phyloP scores from a whole-genome alignment of 2,329 filamentous ascomycete genomes.

The Ceratocystis cubensis region DNA sequence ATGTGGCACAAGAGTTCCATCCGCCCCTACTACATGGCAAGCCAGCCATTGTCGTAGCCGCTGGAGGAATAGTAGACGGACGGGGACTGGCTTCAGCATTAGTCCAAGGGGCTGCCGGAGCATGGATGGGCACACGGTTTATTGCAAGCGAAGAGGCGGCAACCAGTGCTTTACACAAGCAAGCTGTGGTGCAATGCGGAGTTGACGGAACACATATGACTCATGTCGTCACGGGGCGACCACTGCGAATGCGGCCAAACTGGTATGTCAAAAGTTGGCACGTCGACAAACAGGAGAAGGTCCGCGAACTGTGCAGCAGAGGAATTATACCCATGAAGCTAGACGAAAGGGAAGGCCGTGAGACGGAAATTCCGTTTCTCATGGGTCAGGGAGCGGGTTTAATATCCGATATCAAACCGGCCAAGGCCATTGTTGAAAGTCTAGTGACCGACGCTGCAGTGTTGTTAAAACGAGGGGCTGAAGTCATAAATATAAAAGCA shows the following conservation, averaged over 20 bases:
- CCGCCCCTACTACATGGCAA: constrained; percentile 56
- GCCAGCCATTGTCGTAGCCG: constrained; percentile 70
- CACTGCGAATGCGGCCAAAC: constrained; percentile 68
- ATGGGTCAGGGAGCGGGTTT: constrained; percentile 89
- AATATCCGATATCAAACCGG: constrained; percentile 66
- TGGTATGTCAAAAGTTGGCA: constrained; percentile 79
- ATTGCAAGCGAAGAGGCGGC: constrained; percentile 72
- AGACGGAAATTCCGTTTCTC: constrained; percentile 74
- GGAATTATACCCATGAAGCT: constrained; percentile 72
- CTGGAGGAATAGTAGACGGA: constrained; percentile 77
- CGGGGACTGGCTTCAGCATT: constrained; percentile 66
- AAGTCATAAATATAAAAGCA: constrained; percentile 42
- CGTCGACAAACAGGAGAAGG: constrained; percentile 51
- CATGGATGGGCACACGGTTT: constrained; percentile 92
- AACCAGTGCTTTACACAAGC: constrained; percentile 70
- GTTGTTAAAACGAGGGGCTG: constrained; percentile 49
- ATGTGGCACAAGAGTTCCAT: constrained; percentile 61
- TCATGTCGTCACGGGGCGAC: constrained; percentile 68
- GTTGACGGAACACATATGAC: constrained; percentile 74
- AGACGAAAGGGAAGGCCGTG: constrained; percentile 70
- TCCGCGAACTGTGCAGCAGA: constrained; percentile 59
- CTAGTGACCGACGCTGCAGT: constrained; percentile 71
- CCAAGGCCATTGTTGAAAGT: constrained; percentile 70
- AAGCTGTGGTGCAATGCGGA: constrained; percentile 64
- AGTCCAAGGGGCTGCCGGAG: constrained; percentile 77